Evolutionary conservation across 2,329 filamentous ascomycete genomes (phyloP), one percentile per base, ranked within the genome.

Genomic region (Aspergillus niger): DNA sequence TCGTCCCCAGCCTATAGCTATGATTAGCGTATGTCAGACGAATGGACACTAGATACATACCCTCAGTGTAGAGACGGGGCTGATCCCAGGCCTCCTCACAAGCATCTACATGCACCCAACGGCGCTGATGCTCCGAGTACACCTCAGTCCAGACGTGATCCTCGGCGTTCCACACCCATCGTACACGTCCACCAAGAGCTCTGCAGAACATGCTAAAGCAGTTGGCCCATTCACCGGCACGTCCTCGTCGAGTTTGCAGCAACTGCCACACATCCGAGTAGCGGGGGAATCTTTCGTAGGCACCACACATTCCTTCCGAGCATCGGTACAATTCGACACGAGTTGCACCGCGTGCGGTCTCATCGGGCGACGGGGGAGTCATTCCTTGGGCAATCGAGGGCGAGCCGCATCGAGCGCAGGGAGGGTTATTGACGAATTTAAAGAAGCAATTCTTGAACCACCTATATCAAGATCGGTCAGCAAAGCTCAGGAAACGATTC

Each of bases 141-240:
- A 98, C 90, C 71, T 98, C 95, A 1, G 93, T 97, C 95, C 95
- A 99, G 26, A 97, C 91, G 72, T 97, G 91, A 75, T 98, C 95
- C 77, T 98, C 95, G 30, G 90, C 89, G 69, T 98, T 98, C 95
- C 95, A 99, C 10, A 99, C 90, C 95, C 95, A 99, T 71, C 95
- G 87, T 24, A 97, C 92, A 63, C 94, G 86, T 62, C 90, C 91
- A 53, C 94, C 94, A 13, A 98, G 87, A 4, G 95, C 95, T 62
- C 94, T 87, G 81, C 94, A 98, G 55, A 99, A 85, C 95, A 98
- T 98, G 79, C 90, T 94, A 80, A 99, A 99, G 83, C 93, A 97
- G 79, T 97, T 98, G 67, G 92, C 92, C 92, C 95, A 98, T 80
- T 99, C 95, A 63, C 95, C 95, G 63, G 90, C 90, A 67, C 95